phyloP scores from a whole-genome alignment of 108 stramenopile species.

The Nannochloropsis granulata region DNA sequence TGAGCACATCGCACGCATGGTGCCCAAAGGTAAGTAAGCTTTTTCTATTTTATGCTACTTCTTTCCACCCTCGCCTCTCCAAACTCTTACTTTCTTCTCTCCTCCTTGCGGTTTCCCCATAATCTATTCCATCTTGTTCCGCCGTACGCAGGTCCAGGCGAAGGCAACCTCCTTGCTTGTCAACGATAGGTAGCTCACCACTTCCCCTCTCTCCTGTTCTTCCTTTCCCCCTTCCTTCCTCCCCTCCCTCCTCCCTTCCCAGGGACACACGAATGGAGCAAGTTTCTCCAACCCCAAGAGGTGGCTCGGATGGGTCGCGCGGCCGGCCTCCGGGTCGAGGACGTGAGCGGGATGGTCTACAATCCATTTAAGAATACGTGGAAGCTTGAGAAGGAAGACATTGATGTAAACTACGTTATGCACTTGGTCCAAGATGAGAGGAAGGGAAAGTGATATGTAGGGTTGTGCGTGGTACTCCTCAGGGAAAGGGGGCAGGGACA shows the following conservation, averaged over 20 bases:
- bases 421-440: not conserved
- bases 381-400: not conserved
- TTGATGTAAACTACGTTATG: not conserved
- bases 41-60: too few species aligned
- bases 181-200: not conserved
- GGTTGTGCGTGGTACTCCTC: too few species aligned
- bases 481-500: too few species aligned
- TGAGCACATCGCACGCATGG: slow-evolving; percentile 43
- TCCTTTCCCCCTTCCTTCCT: not conserved
- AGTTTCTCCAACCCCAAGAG: not conserved
- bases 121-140: too few species aligned
- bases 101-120: not conserved
- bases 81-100: not conserved
- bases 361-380: not conserved
- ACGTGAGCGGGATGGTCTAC: not conserved
- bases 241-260: not conserved
- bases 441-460: too few species aligned
- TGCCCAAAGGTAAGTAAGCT: not conserved
- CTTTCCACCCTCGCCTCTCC: not conserved
- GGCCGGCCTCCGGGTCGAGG: not conserved
- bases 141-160: too few species aligned
- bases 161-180: too few species aligned
- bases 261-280: not conserved
- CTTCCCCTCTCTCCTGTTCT: not conserved
- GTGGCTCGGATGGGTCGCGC: not conserved